Evolutionary conservation across 495 filamentous ascomycete genomes (phyloP).

Genomic region (Penicillium arizonense): DNA sequence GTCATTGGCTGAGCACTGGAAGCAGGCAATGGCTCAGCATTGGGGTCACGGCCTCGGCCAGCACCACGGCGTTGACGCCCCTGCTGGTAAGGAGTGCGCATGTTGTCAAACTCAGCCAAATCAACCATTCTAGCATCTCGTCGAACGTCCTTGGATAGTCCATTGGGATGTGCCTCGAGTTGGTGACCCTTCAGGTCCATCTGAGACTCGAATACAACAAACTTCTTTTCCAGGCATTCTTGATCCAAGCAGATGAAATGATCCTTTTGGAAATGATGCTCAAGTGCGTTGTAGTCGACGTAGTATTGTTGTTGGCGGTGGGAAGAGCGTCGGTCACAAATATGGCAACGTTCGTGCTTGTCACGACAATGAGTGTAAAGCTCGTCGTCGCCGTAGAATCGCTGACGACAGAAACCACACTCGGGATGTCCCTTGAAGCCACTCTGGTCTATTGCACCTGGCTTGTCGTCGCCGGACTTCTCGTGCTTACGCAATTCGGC

Average conservation of each 20-base stretch:
- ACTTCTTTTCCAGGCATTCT: constrained; percentile 95
- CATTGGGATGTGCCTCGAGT: constrained; percentile 70
- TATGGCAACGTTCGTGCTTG: constrained; percentile 90
- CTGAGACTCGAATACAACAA: constrained; percentile 92
- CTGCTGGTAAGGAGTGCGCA: constrained; percentile 69
- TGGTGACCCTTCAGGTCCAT: constrained; percentile 92
- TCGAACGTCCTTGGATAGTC: constrained; percentile 77
- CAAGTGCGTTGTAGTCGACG: constrained; percentile 77
- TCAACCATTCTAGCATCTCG: constrained; percentile 86
- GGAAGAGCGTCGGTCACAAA: constrained; percentile 77
- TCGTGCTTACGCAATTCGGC: constrained; percentile 83
- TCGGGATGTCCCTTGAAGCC: constrained; percentile 96
- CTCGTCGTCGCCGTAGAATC: constrained; percentile 97
- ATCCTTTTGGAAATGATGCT: constrained; percentile 79
- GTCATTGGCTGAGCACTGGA: constrained; percentile 80
- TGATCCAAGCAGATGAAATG: constrained; percentile 83
- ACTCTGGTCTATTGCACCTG: constrained; percentile 86
- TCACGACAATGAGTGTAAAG: constrained; percentile 88
- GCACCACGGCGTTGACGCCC: constrained; percentile 57
- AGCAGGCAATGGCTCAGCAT: constrained; percentile 72
- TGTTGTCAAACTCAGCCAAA: constrained; percentile 74
- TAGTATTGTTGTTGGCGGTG: constrained; percentile 83
- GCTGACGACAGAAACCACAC: constrained; percentile 84
- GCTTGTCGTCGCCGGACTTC: constrained; percentile 85
- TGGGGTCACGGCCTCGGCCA: constrained; percentile 70